Evolutionary conservation across 768 basidiomycete genomes (phyloP), one percentile per base, ranked within the genome.

Genomic region (Podaxis carcinomalis): DNA sequence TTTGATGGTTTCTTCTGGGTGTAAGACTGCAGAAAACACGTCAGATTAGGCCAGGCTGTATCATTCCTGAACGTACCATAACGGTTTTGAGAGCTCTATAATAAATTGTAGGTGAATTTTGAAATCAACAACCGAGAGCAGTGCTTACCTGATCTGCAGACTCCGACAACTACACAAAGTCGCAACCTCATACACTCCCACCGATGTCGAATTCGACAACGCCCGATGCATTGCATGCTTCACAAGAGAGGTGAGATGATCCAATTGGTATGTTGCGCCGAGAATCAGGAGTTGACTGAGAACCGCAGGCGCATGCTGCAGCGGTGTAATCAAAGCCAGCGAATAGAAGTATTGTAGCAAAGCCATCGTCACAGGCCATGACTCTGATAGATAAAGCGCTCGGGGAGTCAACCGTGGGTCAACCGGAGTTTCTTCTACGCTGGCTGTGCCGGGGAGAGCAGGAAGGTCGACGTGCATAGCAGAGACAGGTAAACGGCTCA

Each of bases 311-410:
- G 91, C 87, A 67, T 93, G 92, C 71, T 99, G 96, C 46, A 97
- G 80, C 5, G 93, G 92, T 0, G 96, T 98, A 58, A 92, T 78
- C 37, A 99, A 81, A 1, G 90, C 83, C 56, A 88, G 80, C 0
- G 94, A 86, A 75, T 98, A 98, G 63, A 99, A 86, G 75, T 98
- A 99, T 73, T 99, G 95, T 65, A 98, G 73, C 56, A 98, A 76
- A 6, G 95, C 96, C 57, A 95, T 76, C 1, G 90, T 88, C 66
- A 97, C 87, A 0, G 94, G 88, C 68, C 92, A 96, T 1, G 94
- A 87, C 68, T 97, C 95, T 2, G 94, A 93, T 23, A 98, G 79
- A 63, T 86, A 77, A 60, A 98, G 83, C 10, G 85, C 74, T 53
- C 93, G 87, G 0, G 93, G 87, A 0, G 92, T 88, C 47, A 95